Evolutionary conservation across 345 rosid genomes (phyloP), one percentile per base, ranked within the genome.

Genomic region (Stellera chamaejasme): DNA sequence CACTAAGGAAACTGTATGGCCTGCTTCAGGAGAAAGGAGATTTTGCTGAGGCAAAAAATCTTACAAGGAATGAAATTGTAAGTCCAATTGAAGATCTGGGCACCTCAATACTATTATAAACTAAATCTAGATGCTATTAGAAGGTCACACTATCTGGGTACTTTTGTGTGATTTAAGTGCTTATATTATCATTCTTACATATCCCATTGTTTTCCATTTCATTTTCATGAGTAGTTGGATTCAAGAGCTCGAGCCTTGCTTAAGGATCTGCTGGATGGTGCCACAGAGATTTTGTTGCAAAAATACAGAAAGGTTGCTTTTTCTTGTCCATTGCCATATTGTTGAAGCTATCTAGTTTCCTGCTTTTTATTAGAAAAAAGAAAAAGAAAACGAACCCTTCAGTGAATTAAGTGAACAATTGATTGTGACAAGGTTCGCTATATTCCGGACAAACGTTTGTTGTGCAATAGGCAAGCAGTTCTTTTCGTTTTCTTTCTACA

Each of bases 181-280:
- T 27, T 11, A 7, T 10, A 19, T 39, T 47, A 11, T 39, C 25
- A 25, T 10, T 19, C 1, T 43, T 48, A 45, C 32, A 14, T 23
- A 5, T 65, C 12, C 11, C 46, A 16, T 55, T 2, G 43, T 66
- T 65, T 16, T 6, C 60, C 45, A 27, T 23, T 41, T 1, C 9
- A 28, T 56, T 13, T 11, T 27, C 52, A 9, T 26, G 6, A 16
- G 27, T 65, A 84, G 87, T 68, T 79, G 64, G 80, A 77, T 54
- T 63, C 68, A 16, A 64, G 69, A 47, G 74, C 79, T 10, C 69
- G 60, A 59, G 43, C 68, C 28, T 39, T 84, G 14, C 61, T 81
- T 11, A 84, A 81, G 69, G 60, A 65, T 54, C 66, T 81, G 28
- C 77, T 84, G 1, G 91, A 79, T 73, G 72, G 52, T 45, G 80